Evolutionary conservation across 495 filamentous ascomycete genomes (phyloP).

Genomic region (Aspergillus sparsus): DNA sequence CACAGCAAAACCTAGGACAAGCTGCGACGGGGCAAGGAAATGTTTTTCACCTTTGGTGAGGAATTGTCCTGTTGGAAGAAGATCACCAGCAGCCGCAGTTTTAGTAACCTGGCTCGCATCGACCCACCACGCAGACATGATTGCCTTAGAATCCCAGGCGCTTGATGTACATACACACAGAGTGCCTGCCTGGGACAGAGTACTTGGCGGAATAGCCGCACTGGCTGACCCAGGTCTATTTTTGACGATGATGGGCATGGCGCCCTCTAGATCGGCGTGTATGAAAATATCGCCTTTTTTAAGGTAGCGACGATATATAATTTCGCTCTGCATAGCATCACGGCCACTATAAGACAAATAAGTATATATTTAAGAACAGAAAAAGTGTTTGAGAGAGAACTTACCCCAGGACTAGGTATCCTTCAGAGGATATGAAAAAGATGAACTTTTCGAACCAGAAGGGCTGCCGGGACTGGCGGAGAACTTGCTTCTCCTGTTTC

Average conservation of each 20-base stretch:
- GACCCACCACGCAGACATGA: conserved; percentile 95
- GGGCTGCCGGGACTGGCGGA: conserved; percentile 77
- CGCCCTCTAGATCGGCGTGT: conserved; percentile 86
- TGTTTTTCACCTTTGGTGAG: conserved; percentile 83
- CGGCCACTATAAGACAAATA: conserved; percentile 58
- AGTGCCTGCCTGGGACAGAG: conserved; percentile 84
- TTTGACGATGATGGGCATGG: conserved; percentile 79
- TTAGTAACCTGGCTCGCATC: conserved; percentile 85
- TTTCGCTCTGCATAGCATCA: conserved; percentile 88
- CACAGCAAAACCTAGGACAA: conserved; percentile 83
- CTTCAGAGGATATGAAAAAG: conserved; percentile 94
- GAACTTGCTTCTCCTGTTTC: conserved; percentile 87
- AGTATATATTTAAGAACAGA: conserved; percentile 14
- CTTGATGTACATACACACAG: conserved; percentile 78
- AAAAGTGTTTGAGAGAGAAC: conserved; percentile 22
- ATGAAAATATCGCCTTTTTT: conserved; percentile 89
- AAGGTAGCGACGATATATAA: conserved; percentile 80
- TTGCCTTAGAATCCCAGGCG: conserved; percentile 94
- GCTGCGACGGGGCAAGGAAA: conserved; percentile 82
- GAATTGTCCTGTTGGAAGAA: conserved; percentile 73
- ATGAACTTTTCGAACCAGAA: conserved; percentile 97
- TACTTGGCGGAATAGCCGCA: conserved; percentile 86
- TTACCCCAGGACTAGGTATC: conserved; percentile 79
- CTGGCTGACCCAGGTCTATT: conserved; percentile 73
- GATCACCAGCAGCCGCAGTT: conserved; percentile 74